Base-by-base conservation (phyloP, 257 asterid species). In the Solanum stenotomum region DNA sequence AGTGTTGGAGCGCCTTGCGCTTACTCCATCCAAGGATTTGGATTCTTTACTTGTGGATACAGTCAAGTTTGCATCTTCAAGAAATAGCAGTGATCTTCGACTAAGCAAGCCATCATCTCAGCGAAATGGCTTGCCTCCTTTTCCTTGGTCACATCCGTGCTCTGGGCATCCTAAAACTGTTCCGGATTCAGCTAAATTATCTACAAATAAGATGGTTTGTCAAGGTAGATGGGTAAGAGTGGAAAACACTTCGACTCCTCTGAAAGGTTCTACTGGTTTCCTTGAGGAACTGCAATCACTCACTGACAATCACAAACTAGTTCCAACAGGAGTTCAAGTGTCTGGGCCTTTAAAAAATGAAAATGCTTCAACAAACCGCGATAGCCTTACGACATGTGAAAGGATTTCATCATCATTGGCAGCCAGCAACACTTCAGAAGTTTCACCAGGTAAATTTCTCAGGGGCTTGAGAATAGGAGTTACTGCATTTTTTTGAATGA, bases 181-280 rank as follows among this genome's bases (percentile, higher is more conserved):
- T 85, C 88, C 94, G 49, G 99, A 97, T 90, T 90, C 99, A 33
- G 90, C 89, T 49, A 97, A 95, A 88, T 86, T 92, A 85, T 89
- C 98, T 87, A 85, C 94, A 76, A 90, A 87, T 90, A 95, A 95
- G 90, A 87, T 94, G 77, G 63, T 89, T 83, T 97, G 99, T 92
- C 96, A 90, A 70, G 98, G 98, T 82, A 93, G 94, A 90, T 97
- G 99, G 99, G 92, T 90, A 40, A 97, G 92, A 90, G 93, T 97
- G 88, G 89, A 92, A 86, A 92, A 91, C 86, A 87, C 87, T 87
- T 56, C 85, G 33, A 88, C 93, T 85, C 87, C 90, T 86, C 90
- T 89, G 78, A 90, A 90, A 87, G 93, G 91, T 65, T 92, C 92
- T 49, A 87, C 91, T 88, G 91, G 91, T 89, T 91, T 93, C 84